phyloP scores from a whole-genome alignment of 345 rosid species.

The Citrus sinensis region DVS_A1.0 CM039169.1:23496001-23496500 shows the following conservation, averaged over 20 bases:
- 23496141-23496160: conserved; percentile 16
- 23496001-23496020: conserved; percentile 9
- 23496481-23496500: not conserved
- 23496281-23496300: not conserved
- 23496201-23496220: not conserved
- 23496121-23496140: not conserved
- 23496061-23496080: conserved; percentile 21
- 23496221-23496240: not conserved
- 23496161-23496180: not conserved
- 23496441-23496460: not conserved
- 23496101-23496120: conserved; percentile 12
- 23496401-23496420: not conserved
- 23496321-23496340: no score
- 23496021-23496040: not conserved
- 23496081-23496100: conserved; percentile 11
- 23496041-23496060: conserved; percentile 7
- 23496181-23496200: conserved; percentile 6
- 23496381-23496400: no score
- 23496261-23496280: no score
- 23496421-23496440: not conserved
- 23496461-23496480: not conserved
- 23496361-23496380: no score
- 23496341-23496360: no score
- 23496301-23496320: not conserved
- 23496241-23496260: not conserved